A percentile compares a stretch with the other conserved stretches of the same genome.
phyloP scores from a whole-genome alignment of 495 filamentous ascomycete genomes.

The Barbatosphaeria neglecta region DNA sequence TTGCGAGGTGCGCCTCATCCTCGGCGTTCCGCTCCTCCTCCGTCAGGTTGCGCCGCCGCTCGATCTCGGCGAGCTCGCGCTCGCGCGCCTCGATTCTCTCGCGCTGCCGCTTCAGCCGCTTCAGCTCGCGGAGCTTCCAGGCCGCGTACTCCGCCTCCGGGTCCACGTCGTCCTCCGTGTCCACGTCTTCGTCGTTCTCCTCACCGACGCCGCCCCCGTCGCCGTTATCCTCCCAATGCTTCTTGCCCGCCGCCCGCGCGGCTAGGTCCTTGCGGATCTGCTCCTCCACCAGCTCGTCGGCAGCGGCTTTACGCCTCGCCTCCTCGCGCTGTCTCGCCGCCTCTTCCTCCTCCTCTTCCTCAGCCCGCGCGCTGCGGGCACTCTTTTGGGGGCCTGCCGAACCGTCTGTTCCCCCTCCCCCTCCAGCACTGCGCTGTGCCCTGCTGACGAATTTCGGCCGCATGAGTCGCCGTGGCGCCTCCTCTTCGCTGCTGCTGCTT shows the following conservation, averaged over 20 bases:
- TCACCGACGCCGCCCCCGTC: constrained; percentile 56
- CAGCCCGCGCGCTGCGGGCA: constrained; percentile 16
- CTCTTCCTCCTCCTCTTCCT: constrained; percentile 42
- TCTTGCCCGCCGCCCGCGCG: constrained; percentile 61
- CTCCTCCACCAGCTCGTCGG: constrained; percentile 73
- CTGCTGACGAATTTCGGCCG: constrained; percentile 91
- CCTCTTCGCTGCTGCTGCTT: constrained; percentile 57
- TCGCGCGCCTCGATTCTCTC: constrained; percentile 75
- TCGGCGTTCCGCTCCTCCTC: constrained; percentile 79
- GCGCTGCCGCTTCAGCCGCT: constrained; percentile 74
- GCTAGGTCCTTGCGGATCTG: constrained; percentile 72
- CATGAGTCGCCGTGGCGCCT: constrained; percentile 61
- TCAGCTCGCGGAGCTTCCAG: constrained; percentile 89
- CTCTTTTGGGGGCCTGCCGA: constrained; percentile 3
- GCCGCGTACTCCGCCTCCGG: constrained; percentile 81
- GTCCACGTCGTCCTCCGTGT: constrained; percentile 78
- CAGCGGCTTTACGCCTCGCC: constrained; percentile 50
- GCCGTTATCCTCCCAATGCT: constrained; percentile 79
- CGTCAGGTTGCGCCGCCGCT: constrained; percentile 76
- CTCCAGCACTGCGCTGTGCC: constrained; percentile 44
- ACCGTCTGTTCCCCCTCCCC: constrained; percentile 7
- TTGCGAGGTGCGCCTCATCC: constrained; percentile 63
- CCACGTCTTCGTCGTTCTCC: constrained; percentile 71
- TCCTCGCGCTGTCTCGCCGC: too few species aligned
- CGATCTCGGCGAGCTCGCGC: constrained; percentile 70